Base-by-base conservation (phyloP, 2,329 filamentous ascomycete genomes). In the Aspergillus candidus region DNA sequence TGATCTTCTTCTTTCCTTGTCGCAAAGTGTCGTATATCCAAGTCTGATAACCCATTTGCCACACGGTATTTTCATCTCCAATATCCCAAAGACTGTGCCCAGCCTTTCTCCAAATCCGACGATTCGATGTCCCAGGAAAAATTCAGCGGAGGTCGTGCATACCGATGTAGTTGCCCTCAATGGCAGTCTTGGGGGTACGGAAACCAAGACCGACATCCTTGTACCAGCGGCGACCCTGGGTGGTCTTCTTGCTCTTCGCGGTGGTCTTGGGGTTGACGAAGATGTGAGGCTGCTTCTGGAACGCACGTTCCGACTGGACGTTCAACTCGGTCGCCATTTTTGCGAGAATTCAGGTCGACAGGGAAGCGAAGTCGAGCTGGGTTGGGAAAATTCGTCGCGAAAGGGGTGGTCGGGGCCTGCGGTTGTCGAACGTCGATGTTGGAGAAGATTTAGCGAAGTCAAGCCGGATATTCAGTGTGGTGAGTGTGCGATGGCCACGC, bases 241-340 rank as follows among this genome's bases (percentile, higher is more conserved):
- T 89, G 66, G 85, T 85, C 73, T 84, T 75, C 67, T 75, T 84
- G 74, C 78, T 78, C 72, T 86, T 88, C 71, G 83, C 76, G 81
- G 89, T 88, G 74, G 79, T 78, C 86, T 98, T 98, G 72, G 85
- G 80, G 85, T 97, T 96, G 70, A 87, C 83, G 88, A 97, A 98
- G 82, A 98, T 95, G 78, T 98, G 93, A 75, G 93, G 93, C 83
- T 98, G 91, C 86, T 98, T 98, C 79, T 97, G 93, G 88, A 87
- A 98, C 82, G 93, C 93, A 80, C 93, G 91, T 86, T 98, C 93
- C 74, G 88, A 94, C 85, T 98, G 93, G 77, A 98, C 93, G 75
- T 89, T 94, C 79, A 96, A 82, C 82, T 95, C 89, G 82, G 89
- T 95, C 73, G 89, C 89, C 89, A 94, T 95, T 75, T 72, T 82